A percentile compares a stretch with the other conserved stretches of the same genome.
These are phyloP conservation scores for Incumbomyces delicatus DNA, from an alignment of 2,329 filamentous ascomycete genomes.

Conservation along the genomic window DNA sequence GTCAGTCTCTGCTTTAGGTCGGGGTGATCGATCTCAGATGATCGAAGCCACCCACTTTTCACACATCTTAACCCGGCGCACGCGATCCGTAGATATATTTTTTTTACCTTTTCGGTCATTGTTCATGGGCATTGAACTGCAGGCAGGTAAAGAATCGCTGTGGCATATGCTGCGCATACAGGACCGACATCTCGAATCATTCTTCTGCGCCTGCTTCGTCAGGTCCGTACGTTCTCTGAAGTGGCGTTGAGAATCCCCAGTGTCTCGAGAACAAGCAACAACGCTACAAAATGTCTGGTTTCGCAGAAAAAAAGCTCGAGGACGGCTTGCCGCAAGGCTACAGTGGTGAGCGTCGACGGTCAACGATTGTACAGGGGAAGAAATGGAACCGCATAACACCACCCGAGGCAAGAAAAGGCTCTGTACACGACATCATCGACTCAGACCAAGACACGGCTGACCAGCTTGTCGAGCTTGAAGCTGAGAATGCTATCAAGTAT, in stretches of 20 bases:
- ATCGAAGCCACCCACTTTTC: no score
- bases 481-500: conserved; percentile 75
- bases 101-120: no score
- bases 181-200: conserved; percentile 12
- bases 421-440: conserved; percentile 25
- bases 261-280: no score
- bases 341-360: conserved; percentile 13
- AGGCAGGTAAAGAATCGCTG: background rate
- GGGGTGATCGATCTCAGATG: no score
- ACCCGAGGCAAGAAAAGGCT: conserved; percentile 14
- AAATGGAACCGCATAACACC: conserved; percentile 21
- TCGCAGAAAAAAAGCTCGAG: conserved; percentile 12
- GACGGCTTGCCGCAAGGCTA: conserved; percentile 7
- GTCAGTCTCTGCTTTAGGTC: no score
- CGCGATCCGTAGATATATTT: no score
- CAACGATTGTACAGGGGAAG: conserved; percentile 15
- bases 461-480: conserved; percentile 60
- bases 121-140: no score
- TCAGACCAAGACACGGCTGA: conserved; percentile 38
- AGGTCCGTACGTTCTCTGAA: conserved; percentile 20
- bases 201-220: conserved; percentile 21
- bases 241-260: conserved; percentile 18
- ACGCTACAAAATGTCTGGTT: conserved; percentile 12
- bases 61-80: no score
- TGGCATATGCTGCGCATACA: conserved; percentile 15